These are phyloP conservation scores for Coemansia sp. DNA, from an alignment of 192 early-diverging fungal species.

Conservation along the genomic window DNA sequence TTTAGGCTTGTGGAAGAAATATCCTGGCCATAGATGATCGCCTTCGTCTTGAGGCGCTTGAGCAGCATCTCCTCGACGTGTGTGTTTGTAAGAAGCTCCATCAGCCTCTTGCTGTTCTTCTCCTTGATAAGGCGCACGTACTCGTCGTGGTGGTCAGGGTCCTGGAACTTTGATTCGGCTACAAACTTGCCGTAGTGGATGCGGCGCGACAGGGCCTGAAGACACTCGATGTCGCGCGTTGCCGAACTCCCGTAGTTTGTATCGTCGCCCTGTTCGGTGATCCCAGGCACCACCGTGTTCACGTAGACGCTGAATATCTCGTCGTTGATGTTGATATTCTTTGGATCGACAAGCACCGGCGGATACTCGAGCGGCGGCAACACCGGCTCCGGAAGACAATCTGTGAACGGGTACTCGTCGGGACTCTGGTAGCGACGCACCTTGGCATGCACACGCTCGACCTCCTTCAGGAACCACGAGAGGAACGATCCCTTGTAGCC, in stretches of 20 bases:
- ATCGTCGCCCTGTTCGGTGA: slow-evolving; percentile 79
- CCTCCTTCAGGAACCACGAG: slow-evolving; percentile 87
- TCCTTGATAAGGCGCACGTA: slow-evolving; percentile 76
- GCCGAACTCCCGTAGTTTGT: slow-evolving; percentile 91
- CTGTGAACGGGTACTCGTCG: slow-evolving; percentile 95
- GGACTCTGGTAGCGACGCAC: slow-evolving; percentile 84
- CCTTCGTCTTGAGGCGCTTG: slow-evolving; percentile 81
- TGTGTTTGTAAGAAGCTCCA: slow-evolving; percentile 85
- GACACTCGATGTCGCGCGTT: slow-evolving; percentile 87
- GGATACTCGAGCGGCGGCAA: slow-evolving; percentile 84
- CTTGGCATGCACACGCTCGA: slow-evolving; percentile 88
- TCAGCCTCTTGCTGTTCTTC: slow-evolving; percentile 72
- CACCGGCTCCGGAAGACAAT: slow-evolving; percentile 78
- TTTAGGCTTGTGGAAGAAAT: slow-evolving; percentile 50
- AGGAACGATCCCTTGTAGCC: slow-evolving; percentile 78
- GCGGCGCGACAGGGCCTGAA: slow-evolving; percentile 88
- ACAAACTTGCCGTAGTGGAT: slow-evolving; percentile 99
- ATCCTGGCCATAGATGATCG: slow-evolving; percentile 92
- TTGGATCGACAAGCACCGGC: slow-evolving; percentile 66
- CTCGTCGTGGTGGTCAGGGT: slow-evolving; percentile 66
- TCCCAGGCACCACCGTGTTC: slow-evolving; percentile 74
- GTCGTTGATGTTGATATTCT: slow-evolving; percentile 84
- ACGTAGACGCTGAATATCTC: slow-evolving; percentile 82
- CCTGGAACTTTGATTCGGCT: slow-evolving; percentile 96
- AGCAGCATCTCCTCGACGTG: slow-evolving; percentile 83